Evolutionary conservation across 345 rosid species (phyloP), one percentile per base, ranked within the genome.

Genomic region (Salix purpurea): DNA sequence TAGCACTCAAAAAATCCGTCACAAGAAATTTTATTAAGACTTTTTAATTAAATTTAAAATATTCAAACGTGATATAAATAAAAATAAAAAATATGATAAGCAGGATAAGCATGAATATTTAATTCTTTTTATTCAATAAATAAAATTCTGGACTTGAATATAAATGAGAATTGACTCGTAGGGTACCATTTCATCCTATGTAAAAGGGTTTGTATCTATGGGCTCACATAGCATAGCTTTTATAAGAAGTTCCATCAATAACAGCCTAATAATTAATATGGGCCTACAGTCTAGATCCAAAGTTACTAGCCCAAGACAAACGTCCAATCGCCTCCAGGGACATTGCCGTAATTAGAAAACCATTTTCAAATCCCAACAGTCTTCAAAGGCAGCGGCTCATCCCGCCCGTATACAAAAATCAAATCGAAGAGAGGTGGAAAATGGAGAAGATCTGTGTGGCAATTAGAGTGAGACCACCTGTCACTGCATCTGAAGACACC

Each of bases 381-480:
- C 39, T 68, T 82, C 79, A 77, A 83, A 83, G 48, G 66, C 34
- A 26, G 44, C 62, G 2, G 12, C 21, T 30, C 19, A 42, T 40
- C 85, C 87, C 87, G 84, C 85, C 78, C 46, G 64, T 21, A 2
- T 30, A 6, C 50, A 67, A 34, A 32, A 6, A 28, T 9, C 36
- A 37, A 58, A 40, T 28, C 75, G 61, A 14, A 42, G 13, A 64
- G 40, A 14, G 19, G 19, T 13, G 14, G 7, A 26, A 28, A 19
- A 92, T 93, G 98, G 98, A 93, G 85, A 96, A 91, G 91, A 91
- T 93, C 80, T 93, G 97, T 74, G 98, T 96, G 3, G 98, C 97
- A 14, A 96, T 95, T 78, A 84, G 97, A 56, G 86, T 91, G 75
- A 85, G 99, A 21, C 99, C 96, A 0, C 74, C 85, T 19, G 76